These are phyloP conservation scores for Thermoascus crustaceus DNA, from an alignment of 2,329 filamentous ascomycete genomes.

Conservation along the genomic window DNA sequence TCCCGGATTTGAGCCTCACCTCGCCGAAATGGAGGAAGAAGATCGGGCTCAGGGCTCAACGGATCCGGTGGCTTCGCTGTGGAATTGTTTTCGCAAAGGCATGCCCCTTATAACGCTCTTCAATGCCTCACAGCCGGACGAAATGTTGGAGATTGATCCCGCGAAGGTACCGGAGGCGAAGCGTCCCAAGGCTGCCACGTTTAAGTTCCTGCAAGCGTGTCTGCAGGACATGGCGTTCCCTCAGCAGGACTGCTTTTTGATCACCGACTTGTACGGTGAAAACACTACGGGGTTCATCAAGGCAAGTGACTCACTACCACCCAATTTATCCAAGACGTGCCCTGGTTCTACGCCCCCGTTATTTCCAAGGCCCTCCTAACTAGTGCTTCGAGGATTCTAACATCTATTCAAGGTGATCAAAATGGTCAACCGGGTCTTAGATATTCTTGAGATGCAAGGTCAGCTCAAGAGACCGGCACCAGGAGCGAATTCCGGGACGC, in stretches of 20 bases:
- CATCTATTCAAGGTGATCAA: constrained; percentile 58
- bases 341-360: too few species aligned
- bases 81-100: constrained; percentile 77
- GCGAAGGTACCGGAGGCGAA: constrained; percentile 59
- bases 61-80: constrained; percentile 83
- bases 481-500: constrained; percentile 41
- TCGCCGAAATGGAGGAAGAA: constrained; percentile 64
- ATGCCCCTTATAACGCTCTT: constrained; percentile 81
- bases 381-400: not conserved
- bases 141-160: constrained; percentile 60
- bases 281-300: constrained; percentile 98
- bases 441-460: constrained; percentile 71
- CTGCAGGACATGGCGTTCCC: constrained; percentile 72
- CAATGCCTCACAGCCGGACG: constrained; percentile 68
- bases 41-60: constrained; percentile 54
- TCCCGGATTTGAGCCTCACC: constrained; percentile 68
- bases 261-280: constrained; percentile 82
- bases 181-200: constrained; percentile 76
- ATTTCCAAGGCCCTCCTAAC: constrained; percentile 1
- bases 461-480: constrained; percentile 59
- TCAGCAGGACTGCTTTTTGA: constrained; percentile 77
- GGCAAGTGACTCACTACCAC: constrained; percentile 40
- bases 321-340: too few species aligned
- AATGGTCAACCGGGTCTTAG: constrained; percentile 86
- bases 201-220: constrained; percentile 88